Percentiles rank a stretch among this genome's conserved stretches.
Conservation (phyloP, 257 asterid genomes). For the Mentha longifolia region DNA sequence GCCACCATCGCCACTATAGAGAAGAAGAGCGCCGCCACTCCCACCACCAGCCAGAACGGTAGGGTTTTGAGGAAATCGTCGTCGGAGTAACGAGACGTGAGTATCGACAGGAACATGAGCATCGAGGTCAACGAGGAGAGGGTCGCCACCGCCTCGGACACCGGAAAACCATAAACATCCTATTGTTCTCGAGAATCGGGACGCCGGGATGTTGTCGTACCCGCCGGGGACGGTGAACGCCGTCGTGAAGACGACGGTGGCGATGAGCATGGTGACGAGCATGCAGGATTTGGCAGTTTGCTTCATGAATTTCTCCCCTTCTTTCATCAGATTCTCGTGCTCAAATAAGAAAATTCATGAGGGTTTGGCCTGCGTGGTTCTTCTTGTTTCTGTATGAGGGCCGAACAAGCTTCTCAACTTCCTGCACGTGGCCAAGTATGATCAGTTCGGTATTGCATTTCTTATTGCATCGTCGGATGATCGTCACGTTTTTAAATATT, state of each 20-base stretch:
- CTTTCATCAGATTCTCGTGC: conserved; percentile 36
- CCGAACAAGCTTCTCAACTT: conserved; percentile 40
- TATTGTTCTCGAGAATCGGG: conserved; percentile 28
- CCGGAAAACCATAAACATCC: conserved; percentile 31
- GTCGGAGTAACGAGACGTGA: conserved; percentile 43
- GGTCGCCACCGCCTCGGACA: conserved; percentile 41
- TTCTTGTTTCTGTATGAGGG: conserved; percentile 20
- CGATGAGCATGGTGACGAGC: conserved; percentile 43
- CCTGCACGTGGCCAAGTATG: conserved; percentile 20
- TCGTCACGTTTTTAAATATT: no score
- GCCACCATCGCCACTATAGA: conserved; percentile 43
- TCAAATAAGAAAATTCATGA: conserved; percentile 19
- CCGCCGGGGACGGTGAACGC: conserved; percentile 52
- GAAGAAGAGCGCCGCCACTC: conserved; percentile 38
- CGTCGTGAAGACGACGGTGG: conserved; percentile 45
- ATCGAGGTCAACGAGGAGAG: conserved; percentile 39
- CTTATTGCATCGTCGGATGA: no score
- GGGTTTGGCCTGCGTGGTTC: conserved; percentile 31
- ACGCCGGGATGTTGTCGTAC: conserved; percentile 31
- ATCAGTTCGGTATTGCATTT: no score
- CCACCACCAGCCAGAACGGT: conserved; percentile 43
- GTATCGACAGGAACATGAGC: conserved; percentile 44
- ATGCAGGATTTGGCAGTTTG: conserved; percentile 42
- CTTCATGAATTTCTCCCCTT: conserved; percentile 49
- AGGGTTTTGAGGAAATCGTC: conserved; percentile 35